Conservation (phyloP, 139 green algal genomes). For the Chlamydomonas applanata region DNA sequence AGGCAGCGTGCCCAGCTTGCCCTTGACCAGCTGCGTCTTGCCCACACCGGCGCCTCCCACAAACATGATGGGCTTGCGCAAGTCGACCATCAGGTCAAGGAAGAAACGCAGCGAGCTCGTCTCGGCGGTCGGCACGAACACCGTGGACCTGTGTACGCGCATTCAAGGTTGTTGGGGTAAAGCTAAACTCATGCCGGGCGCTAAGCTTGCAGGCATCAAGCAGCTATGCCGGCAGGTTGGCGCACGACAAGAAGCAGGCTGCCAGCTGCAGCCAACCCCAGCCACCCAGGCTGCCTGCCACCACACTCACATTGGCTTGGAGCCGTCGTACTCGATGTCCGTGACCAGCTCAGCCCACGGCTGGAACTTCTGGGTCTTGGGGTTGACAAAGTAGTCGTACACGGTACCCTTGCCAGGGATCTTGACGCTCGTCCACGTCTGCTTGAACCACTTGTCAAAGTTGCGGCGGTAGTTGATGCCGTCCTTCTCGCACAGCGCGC, state of each 20-base stretch:
- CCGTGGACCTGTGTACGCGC: slow-evolving; percentile 60
- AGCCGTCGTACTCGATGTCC: slow-evolving; percentile 72
- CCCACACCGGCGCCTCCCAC: slow-evolving; percentile 76
- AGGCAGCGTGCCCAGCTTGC: slow-evolving; percentile 67
- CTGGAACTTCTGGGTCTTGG: slow-evolving; percentile 82
- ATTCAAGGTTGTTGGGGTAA: too few relatives aligned
- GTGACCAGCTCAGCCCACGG: slow-evolving; percentile 82
- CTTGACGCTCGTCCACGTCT: slow-evolving; percentile 77
- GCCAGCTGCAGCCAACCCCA: background rate
- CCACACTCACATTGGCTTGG: slow-evolving; percentile 47
- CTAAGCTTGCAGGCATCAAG: too few relatives aligned
- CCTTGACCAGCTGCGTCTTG: slow-evolving; percentile 91
- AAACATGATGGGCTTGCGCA: slow-evolving; percentile 92
- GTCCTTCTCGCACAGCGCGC: slow-evolving; percentile 81
- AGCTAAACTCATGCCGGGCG: too few relatives aligned
- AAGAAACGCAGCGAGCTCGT: slow-evolving; percentile 82
- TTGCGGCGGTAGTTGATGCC: slow-evolving; percentile 86
- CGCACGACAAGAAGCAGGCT: too few relatives aligned
- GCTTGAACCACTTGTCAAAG: slow-evolving; percentile 94
- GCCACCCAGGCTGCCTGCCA: background rate
- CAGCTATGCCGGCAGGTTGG: too few relatives aligned
- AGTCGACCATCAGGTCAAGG: slow-evolving; percentile 74
- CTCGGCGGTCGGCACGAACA: slow-evolving; percentile 89
- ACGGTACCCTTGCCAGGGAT: slow-evolving; percentile 79
- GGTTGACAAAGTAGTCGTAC: slow-evolving; percentile 88